Percentiles rank a stretch among this genome's conserved stretches.
Conservation (phyloP, 2,329 filamentous ascomycete genomes). For the Endothia cerciana region DNA sequence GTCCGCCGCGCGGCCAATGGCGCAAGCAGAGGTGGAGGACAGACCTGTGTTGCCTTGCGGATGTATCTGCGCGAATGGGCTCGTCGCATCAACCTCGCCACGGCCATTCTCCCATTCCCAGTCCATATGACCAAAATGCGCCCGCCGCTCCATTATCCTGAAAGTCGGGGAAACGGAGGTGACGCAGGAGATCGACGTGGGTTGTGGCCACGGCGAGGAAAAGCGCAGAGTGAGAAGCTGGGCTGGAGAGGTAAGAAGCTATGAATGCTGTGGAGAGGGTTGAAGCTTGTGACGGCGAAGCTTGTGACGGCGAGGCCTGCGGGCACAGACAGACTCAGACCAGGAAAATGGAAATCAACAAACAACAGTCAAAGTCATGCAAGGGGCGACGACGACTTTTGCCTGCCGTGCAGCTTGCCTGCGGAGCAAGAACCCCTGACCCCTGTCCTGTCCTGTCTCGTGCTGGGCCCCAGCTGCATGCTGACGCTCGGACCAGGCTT, state of each 20-base stretch:
- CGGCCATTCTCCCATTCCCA: conserved; percentile 63
- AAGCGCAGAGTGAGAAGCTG: background rate
- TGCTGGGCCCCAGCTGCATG: background rate
- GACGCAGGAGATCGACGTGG: background rate
- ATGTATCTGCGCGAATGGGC: conserved; percentile 62
- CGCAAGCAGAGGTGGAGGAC: conserved; percentile 30
- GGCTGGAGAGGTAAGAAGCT: conserved; percentile 7
- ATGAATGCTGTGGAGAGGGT: background rate
- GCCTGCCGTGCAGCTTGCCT: background rate
- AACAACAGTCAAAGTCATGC: conserved; percentile 12
- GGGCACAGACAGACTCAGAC: background rate
- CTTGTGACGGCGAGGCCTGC: too few relatives aligned
- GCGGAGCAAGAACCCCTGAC: background rate
- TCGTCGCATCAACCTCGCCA: conserved; percentile 62
- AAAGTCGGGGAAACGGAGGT: background rate
- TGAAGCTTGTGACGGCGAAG: too few relatives aligned
- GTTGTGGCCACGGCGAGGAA: background rate
- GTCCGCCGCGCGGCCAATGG: background rate
- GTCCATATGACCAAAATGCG: conserved; percentile 66
- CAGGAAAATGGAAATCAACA: conserved; percentile 10
- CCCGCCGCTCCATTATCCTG: conserved; percentile 55
- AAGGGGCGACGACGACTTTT: conserved; percentile 8
- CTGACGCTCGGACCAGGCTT: conserved; percentile 1
- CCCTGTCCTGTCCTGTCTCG: too few relatives aligned
- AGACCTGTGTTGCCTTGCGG: conserved; percentile 48